These are phyloP conservation scores for Fomes fomentarius DNA, from an alignment of 1,284 basidiomycete species.

Conservation along the genomic window DNA sequence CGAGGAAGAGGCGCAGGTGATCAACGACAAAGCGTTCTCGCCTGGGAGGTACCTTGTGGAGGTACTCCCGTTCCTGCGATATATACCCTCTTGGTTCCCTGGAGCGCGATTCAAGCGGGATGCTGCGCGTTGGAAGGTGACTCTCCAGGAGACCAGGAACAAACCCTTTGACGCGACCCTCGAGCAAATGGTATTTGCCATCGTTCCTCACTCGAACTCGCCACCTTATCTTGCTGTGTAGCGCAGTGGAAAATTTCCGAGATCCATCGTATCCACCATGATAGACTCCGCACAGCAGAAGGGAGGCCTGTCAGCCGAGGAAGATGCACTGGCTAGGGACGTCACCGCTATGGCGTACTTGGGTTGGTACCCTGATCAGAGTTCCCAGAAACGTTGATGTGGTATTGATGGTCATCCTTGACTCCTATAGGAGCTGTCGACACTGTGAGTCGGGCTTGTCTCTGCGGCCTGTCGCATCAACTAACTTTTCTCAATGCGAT, in stretches of 20 bases:
- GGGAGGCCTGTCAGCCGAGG: background rate
- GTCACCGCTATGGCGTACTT: background rate
- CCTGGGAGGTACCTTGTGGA: slow-evolving; percentile 72
- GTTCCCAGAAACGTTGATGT: background rate
- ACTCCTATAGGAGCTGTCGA: background rate
- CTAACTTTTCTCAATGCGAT: too few species aligned
- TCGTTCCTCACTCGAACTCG: too few species aligned
- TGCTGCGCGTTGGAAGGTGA: slow-evolving; percentile 59
- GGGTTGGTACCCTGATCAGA: background rate
- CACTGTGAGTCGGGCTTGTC: background rate
- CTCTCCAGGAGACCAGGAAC: slow-evolving; percentile 65
- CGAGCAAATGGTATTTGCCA: slow-evolving; percentile 44
- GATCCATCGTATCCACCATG: slow-evolving; percentile 21
- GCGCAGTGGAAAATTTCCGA: background rate
- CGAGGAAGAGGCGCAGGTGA: slow-evolving; percentile 59
- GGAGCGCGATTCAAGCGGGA: slow-evolving; percentile 42
- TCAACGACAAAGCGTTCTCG: slow-evolving; percentile 61
- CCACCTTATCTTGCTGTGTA: background rate
- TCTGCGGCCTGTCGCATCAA: too few species aligned
- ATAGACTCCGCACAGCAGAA: background rate
- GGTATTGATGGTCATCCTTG: background rate
- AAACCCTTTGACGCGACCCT: slow-evolving; percentile 61
- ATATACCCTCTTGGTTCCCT: slow-evolving; percentile 36
- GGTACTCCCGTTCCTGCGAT: slow-evolving; percentile 47
- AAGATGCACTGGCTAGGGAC: background rate